A percentile compares a stretch with the other conserved stretches of the same genome.
Conservation (phyloP, 2,329 filamentous ascomycete genomes). For the Calonectria pseudoreteaudii region DNA sequence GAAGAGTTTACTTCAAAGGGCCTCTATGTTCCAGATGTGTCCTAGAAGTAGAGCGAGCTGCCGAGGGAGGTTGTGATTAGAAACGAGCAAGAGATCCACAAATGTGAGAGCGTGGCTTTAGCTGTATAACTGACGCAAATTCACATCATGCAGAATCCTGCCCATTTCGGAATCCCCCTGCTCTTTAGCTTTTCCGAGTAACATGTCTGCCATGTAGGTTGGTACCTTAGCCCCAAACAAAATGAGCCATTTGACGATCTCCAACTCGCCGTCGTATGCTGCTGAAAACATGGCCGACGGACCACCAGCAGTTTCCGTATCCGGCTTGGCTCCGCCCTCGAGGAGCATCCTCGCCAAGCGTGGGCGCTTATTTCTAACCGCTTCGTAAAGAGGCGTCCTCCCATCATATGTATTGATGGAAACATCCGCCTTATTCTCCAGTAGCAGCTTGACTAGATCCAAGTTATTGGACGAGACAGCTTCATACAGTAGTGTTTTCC, state of each 20-base stretch:
- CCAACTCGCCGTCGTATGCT: too few relatives aligned
- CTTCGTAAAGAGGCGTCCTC: too few relatives aligned
- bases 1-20: background rate
- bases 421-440: too few relatives aligned
- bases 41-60: background rate
- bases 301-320: too few relatives aligned
- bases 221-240: background rate
- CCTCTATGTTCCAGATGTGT: background rate
- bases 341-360: too few relatives aligned
- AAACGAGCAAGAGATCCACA: background rate
- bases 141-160: background rate
- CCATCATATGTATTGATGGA: too few relatives aligned
- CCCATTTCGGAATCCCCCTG: background rate
- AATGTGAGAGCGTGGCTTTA: too few relatives aligned
- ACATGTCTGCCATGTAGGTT: background rate
- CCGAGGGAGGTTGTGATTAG: background rate
- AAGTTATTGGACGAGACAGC: background rate
- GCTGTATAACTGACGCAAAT: background rate
- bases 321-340: too few relatives aligned
- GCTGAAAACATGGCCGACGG: too few relatives aligned
- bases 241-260: background rate
- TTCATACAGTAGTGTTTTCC: background rate
- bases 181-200: background rate
- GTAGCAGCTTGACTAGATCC: background rate
- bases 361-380: too few relatives aligned